Base-by-base conservation (phyloP, 371 early-diverging fungal genomes). In the Dichotomocladium elegans region DNA sequence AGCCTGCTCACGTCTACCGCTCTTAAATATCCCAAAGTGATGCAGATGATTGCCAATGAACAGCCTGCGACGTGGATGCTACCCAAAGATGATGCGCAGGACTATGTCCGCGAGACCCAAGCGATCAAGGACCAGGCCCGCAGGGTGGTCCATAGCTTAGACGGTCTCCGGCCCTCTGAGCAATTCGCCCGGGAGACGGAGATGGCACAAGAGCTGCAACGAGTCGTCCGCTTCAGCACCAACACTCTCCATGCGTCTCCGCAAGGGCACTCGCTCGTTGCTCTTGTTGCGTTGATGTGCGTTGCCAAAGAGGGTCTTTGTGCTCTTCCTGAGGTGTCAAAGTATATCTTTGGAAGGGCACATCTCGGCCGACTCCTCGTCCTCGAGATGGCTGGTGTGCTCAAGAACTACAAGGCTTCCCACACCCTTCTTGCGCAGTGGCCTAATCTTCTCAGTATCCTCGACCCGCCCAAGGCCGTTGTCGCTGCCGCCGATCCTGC, bases 331-430 rank as follows among this genome's bases (percentile, higher is more conserved):
- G 64, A 66, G 34, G 58, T 69, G 3, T 57, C 64, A 11, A 64
- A 62, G 22, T 66, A 72, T 51, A 24, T 72, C 9, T 72, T 72
- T 41, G 37, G 37, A 17, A n/a, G 34, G 10, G 62, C 58, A n/a
- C 60, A 62, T 22, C 49, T 69, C 25, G 73, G 73, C 9, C 59
- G 73, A 29, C 47, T 48, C 7, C 28, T 72, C 14, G 57, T 68
- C 0, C 58, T 72, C n/a, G 73, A 72, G 52, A 64, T 69, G 51
- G 55, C 61, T 8, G 55, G 55, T 40, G 51, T 56, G 1, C 35
- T 72, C 5, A 72, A 72, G 51, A 64, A 69, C 22, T 66, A 60
- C 26, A 72, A 68, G 19, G 29, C 43, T 0, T 19, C 51, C 1
- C 37, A 51, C 2, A 7, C 22, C 24, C 11, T 34, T 10, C 33